Conservation (phyloP, 768 basidiomycete species). For the Phylloporus rhodoxanthus region DNA sequence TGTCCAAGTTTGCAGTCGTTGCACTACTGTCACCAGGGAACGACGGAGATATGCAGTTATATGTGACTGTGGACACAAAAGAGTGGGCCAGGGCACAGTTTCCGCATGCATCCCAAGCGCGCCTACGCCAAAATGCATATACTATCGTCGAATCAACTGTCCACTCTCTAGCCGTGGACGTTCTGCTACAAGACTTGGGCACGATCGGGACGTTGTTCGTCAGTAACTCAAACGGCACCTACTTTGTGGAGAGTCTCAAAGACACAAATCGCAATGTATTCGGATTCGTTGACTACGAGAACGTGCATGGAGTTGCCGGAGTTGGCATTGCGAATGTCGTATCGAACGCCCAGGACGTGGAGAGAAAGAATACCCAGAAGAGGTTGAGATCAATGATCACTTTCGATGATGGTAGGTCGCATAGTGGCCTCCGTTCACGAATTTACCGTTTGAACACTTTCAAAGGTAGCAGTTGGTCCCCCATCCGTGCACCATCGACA, state of each 20-base stretch:
- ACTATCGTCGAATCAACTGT: conserved; percentile 93
- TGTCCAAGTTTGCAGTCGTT: conserved; percentile 88
- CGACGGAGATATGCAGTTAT: conserved; percentile 73
- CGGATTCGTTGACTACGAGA: conserved; percentile 94
- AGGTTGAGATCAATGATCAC: conserved; percentile 76
- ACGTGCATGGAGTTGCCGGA: conserved; percentile 79
- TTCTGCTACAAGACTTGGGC: conserved; percentile 62
- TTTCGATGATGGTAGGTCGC: conserved; percentile 71
- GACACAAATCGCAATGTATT: conserved; percentile 86
- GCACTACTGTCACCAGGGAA: conserved; percentile 56
- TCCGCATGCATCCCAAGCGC: conserved; percentile 79
- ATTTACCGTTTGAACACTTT: background rate
- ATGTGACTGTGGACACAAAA: conserved; percentile 78
- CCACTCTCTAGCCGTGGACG: conserved; percentile 92
- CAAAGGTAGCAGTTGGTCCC: conserved; percentile 67
- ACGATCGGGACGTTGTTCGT: conserved; percentile 89
- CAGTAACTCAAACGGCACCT: conserved; percentile 93
- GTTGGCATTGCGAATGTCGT: conserved; percentile 90
- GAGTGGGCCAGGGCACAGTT: conserved; percentile 88
- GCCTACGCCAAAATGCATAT: conserved; percentile 86
- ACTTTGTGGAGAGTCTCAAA: conserved; percentile 84
- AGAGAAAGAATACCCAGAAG: conserved; percentile 62
- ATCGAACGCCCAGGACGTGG: conserved; percentile 77
- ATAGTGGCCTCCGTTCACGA: background rate
- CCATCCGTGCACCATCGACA: conserved; percentile 52